Evolutionary conservation across 2,329 filamentous ascomycete genomes (phyloP).

Genomic region (Cercospora citrullina): DNA sequence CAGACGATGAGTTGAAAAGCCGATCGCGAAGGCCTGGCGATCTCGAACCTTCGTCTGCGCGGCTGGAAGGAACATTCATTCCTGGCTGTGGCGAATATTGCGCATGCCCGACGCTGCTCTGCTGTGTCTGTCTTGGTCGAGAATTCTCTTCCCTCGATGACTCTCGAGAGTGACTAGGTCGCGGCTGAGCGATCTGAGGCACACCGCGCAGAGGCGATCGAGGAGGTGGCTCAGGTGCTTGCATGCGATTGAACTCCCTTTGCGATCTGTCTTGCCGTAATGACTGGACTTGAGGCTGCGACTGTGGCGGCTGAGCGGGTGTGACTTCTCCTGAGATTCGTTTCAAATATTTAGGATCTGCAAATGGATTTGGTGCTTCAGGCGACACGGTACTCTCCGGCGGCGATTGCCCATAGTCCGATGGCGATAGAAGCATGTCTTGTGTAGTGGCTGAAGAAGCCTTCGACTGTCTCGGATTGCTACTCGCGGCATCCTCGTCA

Average conservation of each 20-base stretch:
- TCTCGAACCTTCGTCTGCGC: conserved; percentile 16
- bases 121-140: conserved; percentile 18
- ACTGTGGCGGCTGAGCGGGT: conserved; percentile 12
- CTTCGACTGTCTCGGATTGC: conserved; percentile 12
- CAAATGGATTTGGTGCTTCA: conserved; percentile 29
- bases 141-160: conserved; percentile 16
- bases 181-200: conserved; percentile 8
- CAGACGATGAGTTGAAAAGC: neutral
- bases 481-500: conserved; percentile 8
- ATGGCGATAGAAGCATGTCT: conserved; percentile 14
- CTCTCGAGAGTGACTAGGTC: conserved; percentile 10
- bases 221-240: conserved; percentile 13
- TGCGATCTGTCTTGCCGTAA: conserved; percentile 14
- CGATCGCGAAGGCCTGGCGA: conserved; percentile 21
- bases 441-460: conserved; percentile 12
- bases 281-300: conserved; percentile 8
- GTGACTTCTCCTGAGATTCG: conserved; percentile 29
- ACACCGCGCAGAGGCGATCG: conserved; percentile 6
- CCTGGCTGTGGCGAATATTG: conserved; percentile 19
- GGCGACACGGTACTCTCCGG: conserved; percentile 24
- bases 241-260: conserved; percentile 14
- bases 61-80: conserved; percentile 17
- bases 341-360: conserved; percentile 34
- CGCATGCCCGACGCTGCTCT: neutral
- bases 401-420: conserved; percentile 22